These are phyloP conservation scores for Oehlia diaphana DNA, from an alignment of 192 early-diverging fungal species.

Conservation along the genomic window DNA sequence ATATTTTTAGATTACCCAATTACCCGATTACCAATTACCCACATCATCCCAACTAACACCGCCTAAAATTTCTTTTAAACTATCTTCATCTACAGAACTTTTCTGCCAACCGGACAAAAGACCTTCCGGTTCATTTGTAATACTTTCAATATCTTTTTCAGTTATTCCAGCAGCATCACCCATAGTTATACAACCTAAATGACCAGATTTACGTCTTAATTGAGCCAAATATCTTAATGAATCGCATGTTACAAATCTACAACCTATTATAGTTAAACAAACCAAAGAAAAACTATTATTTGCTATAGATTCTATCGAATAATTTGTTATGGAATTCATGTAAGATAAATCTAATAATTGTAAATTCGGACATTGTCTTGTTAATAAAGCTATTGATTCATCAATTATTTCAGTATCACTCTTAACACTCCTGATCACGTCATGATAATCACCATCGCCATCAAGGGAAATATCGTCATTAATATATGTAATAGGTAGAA, in stretches of 20 bases:
- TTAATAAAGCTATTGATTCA: slow-evolving; percentile 27
- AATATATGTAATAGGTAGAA: background rate
- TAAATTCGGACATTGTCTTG: slow-evolving; percentile 36
- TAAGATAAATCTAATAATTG: slow-evolving; percentile 46
- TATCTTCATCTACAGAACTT: slow-evolving; percentile 38
- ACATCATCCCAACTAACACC: slow-evolving; percentile 37
- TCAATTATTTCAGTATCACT: slow-evolving; percentile 33
- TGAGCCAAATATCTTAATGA: slow-evolving; percentile 34
- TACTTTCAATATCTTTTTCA: slow-evolving; percentile 43
- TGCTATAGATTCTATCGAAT: slow-evolving; percentile 38
- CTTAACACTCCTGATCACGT: background rate
- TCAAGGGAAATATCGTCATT: background rate
- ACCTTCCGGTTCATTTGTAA: slow-evolving; percentile 37
- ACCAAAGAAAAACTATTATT: slow-evolving; percentile 34
- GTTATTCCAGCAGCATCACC: slow-evolving; percentile 45
- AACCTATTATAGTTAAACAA: slow-evolving; percentile 47
- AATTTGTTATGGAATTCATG: slow-evolving; percentile 35
- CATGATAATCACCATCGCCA: background rate
- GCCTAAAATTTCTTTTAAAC: slow-evolving; percentile 38
- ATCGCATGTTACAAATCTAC: slow-evolving; percentile 39
- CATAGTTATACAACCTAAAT: slow-evolving; percentile 47
- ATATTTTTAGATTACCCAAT: no score
- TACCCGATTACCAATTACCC: background rate
- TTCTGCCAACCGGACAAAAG: slow-evolving; percentile 45
- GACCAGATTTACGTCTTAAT: slow-evolving; percentile 34